Evolutionary conservation across 768 basidiomycete species (phyloP).

Genomic region (Pleurotus citrinopileatus): DNA sequence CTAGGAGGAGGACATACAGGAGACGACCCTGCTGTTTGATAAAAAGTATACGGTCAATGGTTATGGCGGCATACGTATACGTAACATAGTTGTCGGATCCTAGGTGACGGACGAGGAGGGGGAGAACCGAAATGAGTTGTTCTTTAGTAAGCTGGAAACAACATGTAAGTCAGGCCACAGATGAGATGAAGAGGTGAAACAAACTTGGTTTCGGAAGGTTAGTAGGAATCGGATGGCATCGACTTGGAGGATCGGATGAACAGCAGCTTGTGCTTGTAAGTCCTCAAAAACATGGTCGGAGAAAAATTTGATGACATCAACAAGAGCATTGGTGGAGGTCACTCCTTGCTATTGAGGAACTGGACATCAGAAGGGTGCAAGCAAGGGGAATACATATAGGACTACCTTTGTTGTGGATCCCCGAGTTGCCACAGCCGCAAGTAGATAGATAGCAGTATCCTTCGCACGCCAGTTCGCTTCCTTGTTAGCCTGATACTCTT

Average conservation of each 20-base stretch:
- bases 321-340: conserved; percentile 86
- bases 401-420: conserved; percentile 88
- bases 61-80: conserved; percentile 95
- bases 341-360: conserved; percentile 69
- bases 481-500: conserved; percentile 62
- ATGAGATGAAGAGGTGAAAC: conserved; percentile 13
- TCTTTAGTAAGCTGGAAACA: conserved; percentile 77
- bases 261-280: conserved; percentile 65
- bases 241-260: conserved; percentile 90
- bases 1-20: conserved; percentile 48
- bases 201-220: conserved; percentile 94
- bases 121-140: conserved; percentile 89
- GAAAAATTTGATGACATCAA: conserved; percentile 96
- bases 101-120: conserved; percentile 81
- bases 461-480: conserved; percentile 82
- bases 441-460: conserved; percentile 88
- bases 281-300: conserved; percentile 88
- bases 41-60: conserved; percentile 92
- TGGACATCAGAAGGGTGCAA: conserved; percentile 7
- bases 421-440: conserved; percentile 91
- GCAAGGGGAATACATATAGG: conserved; percentile 16
- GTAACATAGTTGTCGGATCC: conserved; percentile 84
- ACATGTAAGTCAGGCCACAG: background rate
- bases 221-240: conserved; percentile 94
- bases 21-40: conserved; percentile 79